A percentile compares a stretch with the other conserved stretches of the same genome.
phyloP scores from a whole-genome alignment of 2,329 filamentous ascomycete genomes.

The Botrytis elliptica region DNA sequence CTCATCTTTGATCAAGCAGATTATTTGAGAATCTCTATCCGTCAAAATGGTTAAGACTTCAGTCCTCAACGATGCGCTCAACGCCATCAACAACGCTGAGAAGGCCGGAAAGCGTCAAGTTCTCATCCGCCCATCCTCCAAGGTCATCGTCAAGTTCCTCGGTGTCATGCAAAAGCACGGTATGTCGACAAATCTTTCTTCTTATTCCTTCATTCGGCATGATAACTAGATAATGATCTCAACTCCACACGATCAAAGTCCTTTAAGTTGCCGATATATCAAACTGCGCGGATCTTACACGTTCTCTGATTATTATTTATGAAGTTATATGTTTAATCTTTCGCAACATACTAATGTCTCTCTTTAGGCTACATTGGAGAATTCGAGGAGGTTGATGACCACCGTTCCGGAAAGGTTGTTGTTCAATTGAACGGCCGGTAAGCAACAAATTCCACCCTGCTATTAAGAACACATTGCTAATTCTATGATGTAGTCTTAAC shows the following conservation, averaged over 20 bases:
- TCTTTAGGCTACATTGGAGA: slow-evolving; percentile 91
- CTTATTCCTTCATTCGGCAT: slow-evolving; percentile 68
- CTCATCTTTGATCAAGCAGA: slow-evolving; percentile 57
- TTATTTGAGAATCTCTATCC: slow-evolving; percentile 77
- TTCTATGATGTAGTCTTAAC: slow-evolving; percentile 63
- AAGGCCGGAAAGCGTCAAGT: slow-evolving; percentile 99
- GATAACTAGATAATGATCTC: slow-evolving; percentile 99
- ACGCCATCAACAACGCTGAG: slow-evolving; percentile 99
- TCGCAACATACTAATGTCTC: slow-evolving; percentile 76
- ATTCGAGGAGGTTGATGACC: slow-evolving; percentile 99
- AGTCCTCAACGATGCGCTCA: slow-evolving; percentile 98
- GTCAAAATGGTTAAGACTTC: slow-evolving; percentile 98
- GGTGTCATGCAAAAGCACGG: slow-evolving; percentile 99
- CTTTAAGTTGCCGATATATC: slow-evolving; percentile 99
- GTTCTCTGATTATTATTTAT: slow-evolving; percentile 73
- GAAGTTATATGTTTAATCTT: slow-evolving; percentile 91
- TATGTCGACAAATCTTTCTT: slow-evolving; percentile 54
- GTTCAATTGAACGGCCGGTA: slow-evolving; percentile 97
- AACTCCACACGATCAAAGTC: slow-evolving; percentile 83
- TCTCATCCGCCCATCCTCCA: slow-evolving; percentile 94
- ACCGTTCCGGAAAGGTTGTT: slow-evolving; percentile 99
- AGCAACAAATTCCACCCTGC: slow-evolving; percentile 25
- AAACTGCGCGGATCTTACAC: slow-evolving; percentile 92
- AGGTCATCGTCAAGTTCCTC: slow-evolving; percentile 99
- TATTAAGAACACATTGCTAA: neutral